Base-by-base conservation (phyloP, 2,329 filamentous ascomycete genomes). In the Penicillium verrucosum region DNA sequence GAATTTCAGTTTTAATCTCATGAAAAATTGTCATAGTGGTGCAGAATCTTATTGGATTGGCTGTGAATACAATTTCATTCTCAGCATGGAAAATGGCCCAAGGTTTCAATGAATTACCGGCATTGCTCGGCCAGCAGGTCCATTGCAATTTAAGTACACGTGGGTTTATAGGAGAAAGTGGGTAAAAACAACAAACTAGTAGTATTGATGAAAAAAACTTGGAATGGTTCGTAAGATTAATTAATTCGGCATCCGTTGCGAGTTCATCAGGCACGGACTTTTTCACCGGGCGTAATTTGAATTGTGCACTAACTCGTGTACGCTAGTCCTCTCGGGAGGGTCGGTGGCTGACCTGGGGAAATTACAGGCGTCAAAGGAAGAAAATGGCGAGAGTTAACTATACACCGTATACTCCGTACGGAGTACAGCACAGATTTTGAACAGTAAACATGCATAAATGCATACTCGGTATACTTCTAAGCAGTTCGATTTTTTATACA, bases 181-280 rank as follows among this genome's bases (percentile, higher is more conserved):
- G 54, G 12, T 41, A 34, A 41, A 37, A 40, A 8, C 34, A 40
- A 41, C 36, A 25, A 42, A 30, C 30, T 36, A 54, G 40, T 21
- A 21, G 21, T 21, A 21, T 32, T 36, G 29, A 51, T n/a, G 23
- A 34, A 37, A n/a, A 18, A 32, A 32, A 11, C 10, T 12, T 32
- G 30, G 30, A 40, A 16, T 52, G 47, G 54, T 52, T 56, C 48
- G 18, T 29, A 29, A 32, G 11, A 52, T 52, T 46, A 52, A 52
- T 56, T 41, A 37, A 18, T 34, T 18, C 18, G 7, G 30, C 21
- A 32, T 46, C 10, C 25, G 14, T 25, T 16, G 25, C 12, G 25
- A 21, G 29, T 34, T 50, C 41, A 42, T 42, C 4, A 10, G 40
- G 27, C 29, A 43, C 36, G 25, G 16, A 14, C 37, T 51, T 29